These are phyloP conservation scores for Telopea speciosissima DNA, from an alignment of 177 flowering plant species.

Conservation along the genomic window DNA sequence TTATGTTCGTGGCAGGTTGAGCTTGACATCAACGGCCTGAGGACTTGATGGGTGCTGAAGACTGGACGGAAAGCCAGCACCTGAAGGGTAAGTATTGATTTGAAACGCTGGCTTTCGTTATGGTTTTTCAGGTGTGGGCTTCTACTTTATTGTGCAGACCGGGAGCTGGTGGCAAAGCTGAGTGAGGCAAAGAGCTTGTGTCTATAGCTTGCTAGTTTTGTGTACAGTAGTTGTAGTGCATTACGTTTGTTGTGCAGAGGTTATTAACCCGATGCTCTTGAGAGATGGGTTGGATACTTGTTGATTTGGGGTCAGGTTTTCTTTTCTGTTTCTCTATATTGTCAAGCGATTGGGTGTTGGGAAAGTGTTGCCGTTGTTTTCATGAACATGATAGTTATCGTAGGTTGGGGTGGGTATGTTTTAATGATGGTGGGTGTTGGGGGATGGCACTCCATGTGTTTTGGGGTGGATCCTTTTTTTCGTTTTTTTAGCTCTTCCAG, in stretches of 20 bases:
- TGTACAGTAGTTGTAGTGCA: background rate
- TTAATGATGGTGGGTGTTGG: too few species aligned
- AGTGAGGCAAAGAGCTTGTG: background rate
- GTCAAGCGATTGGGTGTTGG: too few species aligned
- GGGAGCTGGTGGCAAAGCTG: background rate
- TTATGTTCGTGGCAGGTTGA: conserved; percentile 33
- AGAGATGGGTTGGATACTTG: too few species aligned
- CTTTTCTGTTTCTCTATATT: too few species aligned
- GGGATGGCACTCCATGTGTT: too few species aligned
- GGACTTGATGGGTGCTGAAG: conserved; percentile 5
- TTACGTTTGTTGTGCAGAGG: background rate
- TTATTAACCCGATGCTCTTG: background rate
- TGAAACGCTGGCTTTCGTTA: conserved; percentile 23
- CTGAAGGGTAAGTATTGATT: conserved; percentile 32
- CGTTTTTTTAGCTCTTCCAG: too few species aligned
- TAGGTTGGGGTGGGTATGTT: too few species aligned
- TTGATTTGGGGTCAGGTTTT: too few species aligned
- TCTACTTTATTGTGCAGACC: background rate
- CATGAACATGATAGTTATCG: too few species aligned
- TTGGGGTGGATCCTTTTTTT: too few species aligned
- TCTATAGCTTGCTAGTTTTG: background rate
- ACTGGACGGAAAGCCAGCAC: conserved; percentile 31
- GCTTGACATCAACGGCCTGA: conserved; percentile 43
- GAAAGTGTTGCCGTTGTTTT: too few species aligned
- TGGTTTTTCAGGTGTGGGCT: conserved; percentile 17